Evolutionary conservation across 1,284 basidiomycete species (phyloP).

Genomic region (Trametes sp.): DNA sequence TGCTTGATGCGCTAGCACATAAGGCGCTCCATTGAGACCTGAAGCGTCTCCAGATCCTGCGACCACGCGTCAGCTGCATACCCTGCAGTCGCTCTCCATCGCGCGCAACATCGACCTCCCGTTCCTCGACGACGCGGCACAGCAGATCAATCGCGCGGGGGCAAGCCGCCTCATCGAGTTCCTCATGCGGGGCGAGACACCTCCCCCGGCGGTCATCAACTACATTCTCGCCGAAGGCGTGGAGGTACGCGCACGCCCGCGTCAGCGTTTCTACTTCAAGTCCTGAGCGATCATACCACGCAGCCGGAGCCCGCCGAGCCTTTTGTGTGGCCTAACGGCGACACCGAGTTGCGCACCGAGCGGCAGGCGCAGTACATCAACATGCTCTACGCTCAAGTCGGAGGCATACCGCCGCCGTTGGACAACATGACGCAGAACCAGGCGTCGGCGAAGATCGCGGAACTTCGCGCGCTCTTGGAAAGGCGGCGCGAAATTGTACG

Average conservation of each 20-base stretch:
- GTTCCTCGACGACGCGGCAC: background rate
- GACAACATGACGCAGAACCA: slow-evolving; percentile 3
- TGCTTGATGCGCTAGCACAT: too few species aligned
- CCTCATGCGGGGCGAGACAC: background rate
- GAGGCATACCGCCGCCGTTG: background rate
- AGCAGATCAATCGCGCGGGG: slow-evolving; percentile 6
- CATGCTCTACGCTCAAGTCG: background rate
- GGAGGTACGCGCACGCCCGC: background rate
- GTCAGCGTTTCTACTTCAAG: background rate
- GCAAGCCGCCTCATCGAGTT: slow-evolving; percentile 5
- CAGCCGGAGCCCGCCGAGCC: slow-evolving; percentile 7
- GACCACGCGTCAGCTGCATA: background rate
- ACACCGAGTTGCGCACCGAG: background rate
- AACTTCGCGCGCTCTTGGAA: background rate
- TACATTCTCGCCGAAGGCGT: slow-evolving; percentile 6
- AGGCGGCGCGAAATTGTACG: too few species aligned
- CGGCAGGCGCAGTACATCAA: slow-evolving; percentile 1
- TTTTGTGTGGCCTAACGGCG: slow-evolving; percentile 5
- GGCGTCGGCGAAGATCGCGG: background rate
- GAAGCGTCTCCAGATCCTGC: slow-evolving; percentile 5
- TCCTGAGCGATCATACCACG: too few species aligned
- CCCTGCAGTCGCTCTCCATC: background rate
- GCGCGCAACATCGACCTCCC: background rate
- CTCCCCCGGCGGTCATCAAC: background rate
- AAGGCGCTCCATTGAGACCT: too few species aligned